Evolutionary conservation across 148 eudicot genomes (phyloP), one percentile per base, ranked within the genome.

Genomic region (Pharnaceum exiguum): DNA sequence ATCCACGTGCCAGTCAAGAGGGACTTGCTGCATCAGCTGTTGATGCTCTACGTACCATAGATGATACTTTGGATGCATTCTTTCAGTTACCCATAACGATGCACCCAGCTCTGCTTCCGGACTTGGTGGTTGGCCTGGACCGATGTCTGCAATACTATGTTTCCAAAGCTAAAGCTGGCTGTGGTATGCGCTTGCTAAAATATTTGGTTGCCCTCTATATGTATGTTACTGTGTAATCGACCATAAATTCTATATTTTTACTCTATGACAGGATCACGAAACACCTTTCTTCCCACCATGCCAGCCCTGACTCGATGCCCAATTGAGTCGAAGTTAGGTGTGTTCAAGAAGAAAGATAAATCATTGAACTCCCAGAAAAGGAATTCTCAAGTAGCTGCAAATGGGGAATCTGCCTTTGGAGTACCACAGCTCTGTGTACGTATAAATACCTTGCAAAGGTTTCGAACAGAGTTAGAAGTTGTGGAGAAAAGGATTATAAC

Each of bases 301-400:
- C 98, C 98, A 17, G 95, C 95, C 46, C 66, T 93, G 76, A 93
- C 98, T 33, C 79, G 98, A 68, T 93, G 98, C 75, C 50, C 84
- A 26, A 60, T 68, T 4, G 96, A 73, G 26, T 67, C 89, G 28
- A 87, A 85, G 65, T 77, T 88, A 50, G 79, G 85, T 53, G 83
- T 77, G 16, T 88, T 77, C 59, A 88, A 93, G 82, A 93, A 88
- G 74, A 88, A 93, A 71, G 95, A 93, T 16, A 93, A 83, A 67
- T 28, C 85, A 2, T 24, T 67, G 10, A 76, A 63, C 69, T 69
- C 80, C 22, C 94, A 80, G 51, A 79, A 67, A 63, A 85, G 75
- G 71, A 83, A 79, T 52, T 71, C 96, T 68, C 98, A 85, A 65
- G 86, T 74, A 32, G 78, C 95, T 29, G 78, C 82, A 33, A 82